Evolutionary conservation across 1,139 yeast species (phyloP), one percentile per base, ranked within the genome.

Genomic region (Lizanozyma gosingica): DNA sequence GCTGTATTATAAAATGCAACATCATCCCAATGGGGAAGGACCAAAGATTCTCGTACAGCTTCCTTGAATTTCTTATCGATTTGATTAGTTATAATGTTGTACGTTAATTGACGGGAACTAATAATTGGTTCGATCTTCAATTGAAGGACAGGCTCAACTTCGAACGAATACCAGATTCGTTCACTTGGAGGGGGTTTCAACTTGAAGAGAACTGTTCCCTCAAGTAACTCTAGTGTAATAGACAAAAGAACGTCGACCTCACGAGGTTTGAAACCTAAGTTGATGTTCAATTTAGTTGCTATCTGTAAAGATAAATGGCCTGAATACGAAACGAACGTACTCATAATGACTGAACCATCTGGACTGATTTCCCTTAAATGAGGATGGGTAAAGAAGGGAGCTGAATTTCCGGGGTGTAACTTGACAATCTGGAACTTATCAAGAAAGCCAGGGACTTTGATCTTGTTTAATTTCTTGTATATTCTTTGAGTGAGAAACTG

Each of bases 101-200:
- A 87, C 3, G 84, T 79, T 48, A 92, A 67, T 47, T 85, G 87
- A 43, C 94, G 72, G 3, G 94, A 78, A 48, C 95, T 84, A 16
- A 92, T 86, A 14, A 87, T 76, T 0, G 98, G 98, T 55, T 88
- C 97, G 39, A 88, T 80, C 34, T 73, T 78, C 46, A 92, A 59
- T 44, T 78, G 81, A 58, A 90, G 62, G 14, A 71, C 67, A 0
- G 98, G 98, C 71, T 83, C 87, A 4, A 71, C 60, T 48, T 81
- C 87, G 58, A 88, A 92, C 2, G 87, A 78, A 54, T 87, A 92
- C 98, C 98, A 92, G 1, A 92, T 54, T 50, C 97, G 71, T 44
- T 80, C 81, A 3, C 95, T 80, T 14, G 98, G 97, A 1, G 96
- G 95, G 1, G 94, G 87, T 54, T 92, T 92, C 35, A 90, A 59